phyloP scores from a whole-genome alignment of 768 basidiomycete genomes.

The Chalciporus pseudorubinellus region DNA sequence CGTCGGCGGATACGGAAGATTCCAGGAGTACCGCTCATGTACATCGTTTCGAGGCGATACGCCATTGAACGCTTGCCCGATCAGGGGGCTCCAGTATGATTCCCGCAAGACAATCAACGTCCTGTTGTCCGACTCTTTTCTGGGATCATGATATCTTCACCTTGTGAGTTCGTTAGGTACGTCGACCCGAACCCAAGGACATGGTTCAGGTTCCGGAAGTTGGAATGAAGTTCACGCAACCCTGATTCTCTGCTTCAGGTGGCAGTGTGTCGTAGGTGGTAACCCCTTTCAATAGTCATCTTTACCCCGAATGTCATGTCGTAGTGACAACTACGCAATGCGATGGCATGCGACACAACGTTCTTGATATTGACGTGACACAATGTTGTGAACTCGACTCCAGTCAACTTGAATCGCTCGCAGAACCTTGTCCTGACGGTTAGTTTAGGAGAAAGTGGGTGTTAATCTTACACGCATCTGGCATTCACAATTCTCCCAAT shows the following conservation, averaged over 20 bases:
- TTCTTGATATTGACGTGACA: not conserved
- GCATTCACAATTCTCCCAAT: too few relatives aligned
- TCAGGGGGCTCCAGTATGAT: conserved; percentile 74
- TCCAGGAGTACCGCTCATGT: conserved; percentile 95
- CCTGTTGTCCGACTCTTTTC: not conserved
- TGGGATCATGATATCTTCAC: not conserved
- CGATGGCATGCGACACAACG: not conserved
- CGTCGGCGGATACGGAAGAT: conserved; percentile 89
- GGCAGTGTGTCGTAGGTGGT: not conserved
- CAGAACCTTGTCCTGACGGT: too few relatives aligned
- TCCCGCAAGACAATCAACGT: not conserved
- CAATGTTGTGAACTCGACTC: too few relatives aligned
- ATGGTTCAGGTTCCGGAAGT: not conserved
- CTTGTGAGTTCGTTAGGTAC: not conserved
- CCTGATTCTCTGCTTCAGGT: not conserved
- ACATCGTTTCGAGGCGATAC: conserved; percentile 88
- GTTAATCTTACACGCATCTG: too few relatives aligned
- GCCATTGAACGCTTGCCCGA: conserved; percentile 95
- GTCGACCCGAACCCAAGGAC: not conserved
- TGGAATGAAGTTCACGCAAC: not conserved
- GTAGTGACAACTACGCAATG: not conserved
- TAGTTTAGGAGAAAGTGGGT: too few relatives aligned
- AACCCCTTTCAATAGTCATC: not conserved
- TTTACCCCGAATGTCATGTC: not conserved
- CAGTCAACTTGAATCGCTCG: too few relatives aligned